Evolutionary conservation across 2,329 filamentous ascomycete genomes (phyloP).

Genomic region (Eutypella sp.): DNA sequence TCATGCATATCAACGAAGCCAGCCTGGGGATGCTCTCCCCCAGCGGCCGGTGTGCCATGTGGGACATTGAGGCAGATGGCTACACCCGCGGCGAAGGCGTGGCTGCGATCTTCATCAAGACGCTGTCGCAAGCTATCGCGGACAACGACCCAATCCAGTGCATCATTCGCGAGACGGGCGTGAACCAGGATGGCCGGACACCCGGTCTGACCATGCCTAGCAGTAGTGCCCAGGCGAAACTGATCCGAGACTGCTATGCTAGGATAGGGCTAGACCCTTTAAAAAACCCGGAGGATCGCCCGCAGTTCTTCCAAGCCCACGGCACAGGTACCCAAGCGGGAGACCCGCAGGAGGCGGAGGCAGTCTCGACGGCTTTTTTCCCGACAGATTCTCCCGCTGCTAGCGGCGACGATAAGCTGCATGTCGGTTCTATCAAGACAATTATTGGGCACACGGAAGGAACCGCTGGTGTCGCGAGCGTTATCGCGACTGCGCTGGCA

Average conservation of each 20-base stretch:
- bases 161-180: slow-evolving; percentile 1
- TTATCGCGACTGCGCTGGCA: background rate
- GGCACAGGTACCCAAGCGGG: background rate
- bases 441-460: background rate
- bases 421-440: background rate
- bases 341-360: background rate
- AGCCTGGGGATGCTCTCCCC: background rate
- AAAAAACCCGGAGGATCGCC: background rate
- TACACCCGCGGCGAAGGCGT: slow-evolving; percentile 3
- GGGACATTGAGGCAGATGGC: background rate
- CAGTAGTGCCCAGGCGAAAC: background rate
- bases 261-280: background rate
- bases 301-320: background rate
- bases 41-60: background rate
- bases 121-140: slow-evolving; percentile 32
- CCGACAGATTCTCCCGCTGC: background rate
- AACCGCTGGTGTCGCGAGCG: background rate
- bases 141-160: slow-evolving; percentile 6
- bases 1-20: background rate
- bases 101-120: slow-evolving; percentile 34
- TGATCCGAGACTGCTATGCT: background rate
- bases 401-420: background rate
- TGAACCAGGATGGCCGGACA: slow-evolving; percentile 15
- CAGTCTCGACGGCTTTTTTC: background rate
- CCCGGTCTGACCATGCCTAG: slow-evolving; percentile 37